phyloP scores from a whole-genome alignment of 140 eudicot genomes.

The Bidens hawaiensis region DNA sequence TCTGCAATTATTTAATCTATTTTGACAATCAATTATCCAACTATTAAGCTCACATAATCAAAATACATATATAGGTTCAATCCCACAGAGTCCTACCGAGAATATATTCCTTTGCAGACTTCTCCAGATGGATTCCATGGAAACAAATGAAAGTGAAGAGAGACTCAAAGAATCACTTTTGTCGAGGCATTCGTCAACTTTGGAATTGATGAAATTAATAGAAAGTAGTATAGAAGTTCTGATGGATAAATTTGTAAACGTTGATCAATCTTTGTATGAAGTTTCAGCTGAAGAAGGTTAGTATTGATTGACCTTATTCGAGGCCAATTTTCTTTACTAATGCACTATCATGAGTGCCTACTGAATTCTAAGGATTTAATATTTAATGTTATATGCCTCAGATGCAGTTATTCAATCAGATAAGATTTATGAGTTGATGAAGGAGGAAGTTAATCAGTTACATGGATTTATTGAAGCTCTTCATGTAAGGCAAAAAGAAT shows the following conservation, averaged over 20 bases:
- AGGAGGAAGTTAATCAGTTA: constrained; percentile 62
- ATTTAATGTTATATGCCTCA: constrained; percentile 28
- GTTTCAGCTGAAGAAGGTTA: constrained; percentile 72
- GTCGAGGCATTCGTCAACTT: constrained; percentile 62
- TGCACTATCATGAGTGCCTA: background rate
- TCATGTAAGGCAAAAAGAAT: constrained; percentile 69
- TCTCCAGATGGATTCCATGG: constrained; percentile 40
- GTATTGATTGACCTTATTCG: constrained; percentile 21
- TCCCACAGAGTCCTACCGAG: constrained; percentile 87
- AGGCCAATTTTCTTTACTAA: background rate
- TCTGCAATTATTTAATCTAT: constrained; percentile 15
- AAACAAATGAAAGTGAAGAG: constrained; percentile 38
- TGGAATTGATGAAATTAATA: constrained; percentile 47
- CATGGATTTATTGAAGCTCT: constrained; percentile 52
- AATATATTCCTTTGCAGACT: constrained; percentile 83
- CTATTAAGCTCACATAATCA: background rate
- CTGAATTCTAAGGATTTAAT: constrained; percentile 11
- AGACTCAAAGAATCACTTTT: constrained; percentile 57
- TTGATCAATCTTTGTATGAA: constrained; percentile 51
- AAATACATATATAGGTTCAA: constrained; percentile 38
- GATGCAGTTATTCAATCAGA: constrained; percentile 48
- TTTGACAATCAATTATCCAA: background rate
- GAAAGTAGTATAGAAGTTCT: constrained; percentile 60
- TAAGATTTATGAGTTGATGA: constrained; percentile 69
- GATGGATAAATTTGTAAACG: constrained; percentile 47